These are phyloP conservation scores for Salvia hispanica DNA, from an alignment of 257 asterid species.

Conservation along the genomic window DNA sequence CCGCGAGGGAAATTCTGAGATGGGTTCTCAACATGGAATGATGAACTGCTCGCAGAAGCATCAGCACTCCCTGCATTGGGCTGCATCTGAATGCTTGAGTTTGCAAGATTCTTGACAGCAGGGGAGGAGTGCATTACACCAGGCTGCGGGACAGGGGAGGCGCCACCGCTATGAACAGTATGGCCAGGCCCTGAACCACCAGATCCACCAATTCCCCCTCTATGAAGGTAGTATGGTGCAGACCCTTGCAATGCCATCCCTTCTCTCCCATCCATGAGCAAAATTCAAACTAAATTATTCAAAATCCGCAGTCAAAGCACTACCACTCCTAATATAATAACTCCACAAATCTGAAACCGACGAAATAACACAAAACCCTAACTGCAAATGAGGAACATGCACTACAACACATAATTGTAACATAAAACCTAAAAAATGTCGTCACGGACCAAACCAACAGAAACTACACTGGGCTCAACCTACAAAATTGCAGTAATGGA, in stretches of 20 bases:
- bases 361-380: slow-evolving; percentile 25
- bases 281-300: slow-evolving; percentile 33
- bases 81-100: slow-evolving; percentile 55
- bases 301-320: neutral
- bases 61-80: slow-evolving; percentile 54
- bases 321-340: neutral
- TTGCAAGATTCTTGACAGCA: slow-evolving; percentile 51
- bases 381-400: slow-evolving; percentile 24
- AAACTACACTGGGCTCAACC: slow-evolving; percentile 22
- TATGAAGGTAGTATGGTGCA: slow-evolving; percentile 62
- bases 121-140: slow-evolving; percentile 48
- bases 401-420: slow-evolving; percentile 16
- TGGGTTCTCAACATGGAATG: slow-evolving; percentile 69
- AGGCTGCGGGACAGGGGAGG: slow-evolving; percentile 32
- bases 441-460: slow-evolving; percentile 9
- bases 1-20: slow-evolving; percentile 56
- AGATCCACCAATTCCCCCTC: slow-evolving; percentile 58
- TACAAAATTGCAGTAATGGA: slow-evolving; percentile 9
- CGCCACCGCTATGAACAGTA: slow-evolving; percentile 31
- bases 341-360: slow-evolving; percentile 38
- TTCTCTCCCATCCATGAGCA: slow-evolving; percentile 72
- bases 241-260: slow-evolving; percentile 64
- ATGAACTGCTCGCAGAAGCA: slow-evolving; percentile 35
- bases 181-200: slow-evolving; percentile 44
- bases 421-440: slow-evolving; percentile 8